Base-by-base conservation (phyloP, 306 rosid species). In the Acacia confusa region DNA sequence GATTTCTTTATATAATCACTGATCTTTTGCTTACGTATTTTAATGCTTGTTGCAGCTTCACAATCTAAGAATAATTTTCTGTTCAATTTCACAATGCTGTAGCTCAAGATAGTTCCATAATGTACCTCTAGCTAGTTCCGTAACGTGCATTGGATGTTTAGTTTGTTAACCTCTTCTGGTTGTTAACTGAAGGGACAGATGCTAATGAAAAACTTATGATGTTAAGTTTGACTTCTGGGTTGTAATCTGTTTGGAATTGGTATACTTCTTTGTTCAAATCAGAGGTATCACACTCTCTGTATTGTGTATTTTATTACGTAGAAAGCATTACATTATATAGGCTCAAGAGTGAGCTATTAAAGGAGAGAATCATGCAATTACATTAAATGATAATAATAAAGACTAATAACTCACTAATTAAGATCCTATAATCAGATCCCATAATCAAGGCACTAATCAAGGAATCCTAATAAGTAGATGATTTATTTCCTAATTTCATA, bases 11-110 rank as follows among this genome's bases (percentile, higher is more conserved):
- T 28, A 61, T 63, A 9, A 11, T 63, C 71, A 48, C 48, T 45
- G 53, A 25, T 68, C 69, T 25, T 7, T 83, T 53, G 50, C 57
- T 53, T 50, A 60, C 28, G 40, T 72, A 45, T 61, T 40, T 41
- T 69, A 57, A 22, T 70, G 67, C 75, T 64, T 82, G 34, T 72
- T 78, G 50, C 52, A 69, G 32, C 50, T 69, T n/a, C 22, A 13
- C 52, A 41, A n/a, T 40, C 22, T 40, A n/a, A 40, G 19, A 68
- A 68, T 38, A 34, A 9, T 9, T 19, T 60, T 36, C 30, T 40
- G 3, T 40, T 40, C 22, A 8, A 38, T 68, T 67, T 68, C 44
- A 68, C 9, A 68, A 20, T 36, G 28, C 4, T 40, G 48, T 68
- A 10, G 74, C 52, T 25, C 10, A 40, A 11, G 5, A 41, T 41